Percentiles rank a stretch among this genome's conserved stretches.
Evolutionary conservation across 208 protist genomes (phyloP).

Genomic region (Leishmania major): DNA sequence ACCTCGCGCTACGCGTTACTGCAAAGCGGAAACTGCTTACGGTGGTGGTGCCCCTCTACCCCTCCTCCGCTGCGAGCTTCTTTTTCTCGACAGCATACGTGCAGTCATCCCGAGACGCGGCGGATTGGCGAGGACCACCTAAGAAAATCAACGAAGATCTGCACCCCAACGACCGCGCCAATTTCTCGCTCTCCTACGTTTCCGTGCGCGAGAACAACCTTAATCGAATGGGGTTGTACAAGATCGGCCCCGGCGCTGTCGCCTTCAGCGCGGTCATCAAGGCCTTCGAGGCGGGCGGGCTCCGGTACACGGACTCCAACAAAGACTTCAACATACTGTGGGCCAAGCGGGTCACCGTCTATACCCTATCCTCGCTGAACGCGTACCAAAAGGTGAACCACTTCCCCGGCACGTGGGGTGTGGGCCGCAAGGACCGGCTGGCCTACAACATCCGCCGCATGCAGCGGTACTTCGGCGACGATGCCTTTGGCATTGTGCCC

Average conservation of each 20-base stretch:
- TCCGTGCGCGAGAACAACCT: slow-evolving; percentile 81
- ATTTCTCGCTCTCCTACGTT: slow-evolving; percentile 50
- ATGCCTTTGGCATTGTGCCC: slow-evolving; percentile 82
- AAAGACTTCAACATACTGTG: slow-evolving; percentile 91
- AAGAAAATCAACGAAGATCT: slow-evolving; percentile 69
- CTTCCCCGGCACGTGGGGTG: slow-evolving; percentile 92
- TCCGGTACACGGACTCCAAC: slow-evolving; percentile 87
- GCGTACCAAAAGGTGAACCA: slow-evolving; percentile 93
- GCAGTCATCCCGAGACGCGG: slow-evolving; percentile 32
- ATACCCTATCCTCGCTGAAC: slow-evolving; percentile 75
- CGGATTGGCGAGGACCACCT: slow-evolving; percentile 42
- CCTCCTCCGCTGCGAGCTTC: slow-evolving; percentile 64
- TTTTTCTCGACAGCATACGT: slow-evolving; percentile 80
- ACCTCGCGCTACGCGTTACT: slow-evolving; percentile 13
- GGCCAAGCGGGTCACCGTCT: slow-evolving; percentile 86
- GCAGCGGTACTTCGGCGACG: slow-evolving; percentile 71
- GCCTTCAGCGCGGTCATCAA: slow-evolving; percentile 90
- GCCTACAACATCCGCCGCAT: slow-evolving; percentile 82
- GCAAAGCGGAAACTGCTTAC: slow-evolving; percentile 36
- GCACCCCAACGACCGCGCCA: slow-evolving; percentile 63
- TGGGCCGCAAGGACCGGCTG: slow-evolving; percentile 91
- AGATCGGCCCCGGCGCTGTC: slow-evolving; percentile 91
- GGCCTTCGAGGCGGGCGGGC: slow-evolving; percentile 82
- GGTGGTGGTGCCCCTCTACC: slow-evolving; percentile 62
- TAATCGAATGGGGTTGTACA: slow-evolving; percentile 88